Conservation (phyloP, 176 grass and related monocot genomes). For the Bolboschoenus planiculmis region DNA sequence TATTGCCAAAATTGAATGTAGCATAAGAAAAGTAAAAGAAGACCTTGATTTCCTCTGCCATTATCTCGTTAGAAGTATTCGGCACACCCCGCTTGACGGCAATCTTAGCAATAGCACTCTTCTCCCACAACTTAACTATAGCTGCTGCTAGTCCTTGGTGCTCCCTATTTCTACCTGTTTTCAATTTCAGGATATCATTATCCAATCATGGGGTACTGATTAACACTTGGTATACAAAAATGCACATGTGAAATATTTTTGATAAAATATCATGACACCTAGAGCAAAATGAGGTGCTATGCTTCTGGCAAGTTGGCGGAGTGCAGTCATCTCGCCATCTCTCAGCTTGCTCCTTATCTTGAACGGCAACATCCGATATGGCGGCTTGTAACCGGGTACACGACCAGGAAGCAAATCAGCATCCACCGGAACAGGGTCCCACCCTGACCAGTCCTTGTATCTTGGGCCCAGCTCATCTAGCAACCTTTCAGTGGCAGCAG, state of each 20-base stretch:
- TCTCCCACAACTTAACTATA: conserved; percentile 95
- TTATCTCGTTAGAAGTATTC: conserved; percentile 75
- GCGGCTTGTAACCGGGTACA: conserved; percentile 61
- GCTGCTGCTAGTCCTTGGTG: conserved; percentile 90
- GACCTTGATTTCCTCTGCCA: conserved; percentile 93
- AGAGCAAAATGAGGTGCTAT: conserved; percentile 86
- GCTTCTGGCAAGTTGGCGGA: conserved; percentile 78
- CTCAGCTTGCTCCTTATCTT: conserved; percentile 48
- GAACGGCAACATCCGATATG: conserved; percentile 75
- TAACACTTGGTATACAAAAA: conserved; percentile 4
- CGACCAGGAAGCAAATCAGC: conserved; percentile 78
- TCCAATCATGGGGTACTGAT: background rate
- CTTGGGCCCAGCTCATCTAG: conserved; percentile 79
- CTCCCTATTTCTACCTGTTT: conserved; percentile 83
- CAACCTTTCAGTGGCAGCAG: conserved; percentile 49
- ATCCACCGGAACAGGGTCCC: conserved; percentile 74
- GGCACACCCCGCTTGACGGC: conserved; percentile 83
- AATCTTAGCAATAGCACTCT: conserved; percentile 90
- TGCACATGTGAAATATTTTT: background rate
- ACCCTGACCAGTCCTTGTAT: conserved; percentile 81
- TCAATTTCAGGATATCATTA: background rate
- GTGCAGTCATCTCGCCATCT: conserved; percentile 61
- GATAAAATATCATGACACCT: conserved; percentile 36
- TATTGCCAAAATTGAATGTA: background rate
- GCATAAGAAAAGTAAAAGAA: background rate